Evolutionary conservation across 2,329 filamentous ascomycete species (phyloP).

Genomic region (Chaetoscypha palmicola): DNA sequence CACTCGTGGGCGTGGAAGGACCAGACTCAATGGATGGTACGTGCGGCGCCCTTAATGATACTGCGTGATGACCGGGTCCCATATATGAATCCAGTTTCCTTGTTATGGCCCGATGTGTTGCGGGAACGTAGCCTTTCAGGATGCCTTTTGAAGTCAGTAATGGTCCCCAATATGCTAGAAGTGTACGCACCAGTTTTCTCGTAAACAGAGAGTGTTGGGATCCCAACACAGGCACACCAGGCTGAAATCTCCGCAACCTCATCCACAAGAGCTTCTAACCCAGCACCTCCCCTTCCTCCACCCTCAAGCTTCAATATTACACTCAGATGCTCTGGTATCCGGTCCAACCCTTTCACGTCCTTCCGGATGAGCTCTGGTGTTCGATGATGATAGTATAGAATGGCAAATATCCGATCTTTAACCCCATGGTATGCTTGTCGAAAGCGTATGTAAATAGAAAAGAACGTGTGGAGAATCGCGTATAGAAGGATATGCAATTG

Average conservation of each 20-base stretch:
- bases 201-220: slow-evolving; percentile 82
- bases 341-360: slow-evolving; percentile 69
- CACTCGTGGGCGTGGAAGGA: slow-evolving; percentile 37
- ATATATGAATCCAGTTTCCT: slow-evolving; percentile 84
- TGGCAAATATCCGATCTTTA: slow-evolving; percentile 67
- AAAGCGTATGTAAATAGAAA: slow-evolving; percentile 79
- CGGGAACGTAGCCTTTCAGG: slow-evolving; percentile 82
- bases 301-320: slow-evolving; percentile 73
- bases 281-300: slow-evolving; percentile 61
- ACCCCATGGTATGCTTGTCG: slow-evolving; percentile 75
- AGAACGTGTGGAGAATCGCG: slow-evolving; percentile 67
- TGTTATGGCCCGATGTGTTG: slow-evolving; percentile 71
- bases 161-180: not conserved
- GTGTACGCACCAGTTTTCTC: slow-evolving; percentile 69
- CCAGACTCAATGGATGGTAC: slow-evolving; percentile 50
- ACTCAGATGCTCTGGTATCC: slow-evolving; percentile 79
- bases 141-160: slow-evolving; percentile 50
- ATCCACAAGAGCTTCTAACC: slow-evolving; percentile 76
- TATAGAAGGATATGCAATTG: slow-evolving; percentile 63
- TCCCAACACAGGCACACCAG: slow-evolving; percentile 87
- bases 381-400: slow-evolving; percentile 91
- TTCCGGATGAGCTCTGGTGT: slow-evolving; percentile 87
- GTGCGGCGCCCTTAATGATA: slow-evolving; percentile 69
- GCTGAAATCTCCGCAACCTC: slow-evolving; percentile 88
- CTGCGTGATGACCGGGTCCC: slow-evolving; percentile 62